Percentiles rank a stretch among this genome's conserved stretches.
These are phyloP conservation scores for Sequoiadendron giganteum DNA, from an alignment of 75 land plant species.

Conservation along the genomic window DNA sequence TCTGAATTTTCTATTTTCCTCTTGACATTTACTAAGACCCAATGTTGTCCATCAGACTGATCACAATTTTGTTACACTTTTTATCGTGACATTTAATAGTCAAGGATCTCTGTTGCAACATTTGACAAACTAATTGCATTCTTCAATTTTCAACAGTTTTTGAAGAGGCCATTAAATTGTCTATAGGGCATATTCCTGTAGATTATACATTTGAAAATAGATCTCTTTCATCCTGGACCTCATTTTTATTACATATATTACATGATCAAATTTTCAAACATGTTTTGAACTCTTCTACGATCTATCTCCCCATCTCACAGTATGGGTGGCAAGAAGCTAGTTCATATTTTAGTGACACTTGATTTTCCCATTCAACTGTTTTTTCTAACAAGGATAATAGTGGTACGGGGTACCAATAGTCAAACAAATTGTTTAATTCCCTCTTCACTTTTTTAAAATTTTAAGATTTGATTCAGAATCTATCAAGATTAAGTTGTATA, in stretches of 20 bases:
- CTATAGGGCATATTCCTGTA: not conserved
- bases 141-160: not conserved
- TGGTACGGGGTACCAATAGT: not conserved
- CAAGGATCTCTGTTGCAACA: not conserved
- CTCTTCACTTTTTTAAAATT: not conserved
- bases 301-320: not conserved
- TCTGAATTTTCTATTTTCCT: not conserved
- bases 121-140: not conserved
- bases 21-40: not conserved
- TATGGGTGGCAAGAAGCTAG: not conserved
- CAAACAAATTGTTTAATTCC: not conserved
- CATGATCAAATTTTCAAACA: not conserved
- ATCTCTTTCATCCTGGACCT: not conserved
- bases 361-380: not conserved
- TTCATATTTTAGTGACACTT: not conserved
- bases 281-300: not conserved
- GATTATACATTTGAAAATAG: not conserved
- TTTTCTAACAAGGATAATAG: not conserved
- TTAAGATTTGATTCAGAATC: not conserved
- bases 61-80: not conserved
- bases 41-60: not conserved
- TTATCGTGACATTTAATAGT: not conserved
- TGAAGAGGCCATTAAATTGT: not conserved
- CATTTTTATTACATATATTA: not conserved
- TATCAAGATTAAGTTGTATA: not conserved